These are phyloP conservation scores for Aphanoascus verrucosus DNA, from an alignment of 2,329 filamentous ascomycete genomes.

Conservation along the genomic window DNA sequence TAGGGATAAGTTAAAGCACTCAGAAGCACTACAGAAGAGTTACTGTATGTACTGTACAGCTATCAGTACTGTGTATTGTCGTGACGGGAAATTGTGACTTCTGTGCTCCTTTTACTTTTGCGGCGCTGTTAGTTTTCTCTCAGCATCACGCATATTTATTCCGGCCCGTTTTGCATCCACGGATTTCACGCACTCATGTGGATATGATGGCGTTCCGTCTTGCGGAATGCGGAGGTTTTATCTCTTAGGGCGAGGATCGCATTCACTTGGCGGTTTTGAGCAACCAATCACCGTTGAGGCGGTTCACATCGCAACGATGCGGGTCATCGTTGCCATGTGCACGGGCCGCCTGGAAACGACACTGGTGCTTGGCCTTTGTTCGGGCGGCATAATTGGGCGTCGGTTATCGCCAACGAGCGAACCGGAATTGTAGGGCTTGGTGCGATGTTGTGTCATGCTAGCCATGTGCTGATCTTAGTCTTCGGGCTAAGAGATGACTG, in stretches of 20 bases:
- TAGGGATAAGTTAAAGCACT: too few relatives aligned
- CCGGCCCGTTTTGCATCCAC: too few relatives aligned
- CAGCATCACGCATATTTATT: too few relatives aligned
- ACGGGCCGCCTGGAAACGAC: conserved; percentile 5
- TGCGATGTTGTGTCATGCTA: conserved; percentile 5
- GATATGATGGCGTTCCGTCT: too few relatives aligned
- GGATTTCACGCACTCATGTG: too few relatives aligned
- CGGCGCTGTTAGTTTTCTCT: too few relatives aligned
- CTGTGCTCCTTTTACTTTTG: too few relatives aligned
- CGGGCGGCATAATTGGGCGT: conserved; percentile 2
- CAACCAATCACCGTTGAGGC: neutral
- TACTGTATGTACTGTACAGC: too few relatives aligned
- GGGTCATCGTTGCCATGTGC: conserved; percentile 3
- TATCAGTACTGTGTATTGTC: too few relatives aligned
- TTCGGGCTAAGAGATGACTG: neutral
- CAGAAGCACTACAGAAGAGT: too few relatives aligned
- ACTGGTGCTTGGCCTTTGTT: neutral
- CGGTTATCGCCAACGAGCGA: conserved; percentile 8
- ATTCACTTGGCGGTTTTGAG: neutral
- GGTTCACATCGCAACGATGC: conserved; percentile 9
- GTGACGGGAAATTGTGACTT: too few relatives aligned
- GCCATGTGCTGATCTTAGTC: conserved; percentile 11
- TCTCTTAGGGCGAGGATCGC: conserved; percentile 5
- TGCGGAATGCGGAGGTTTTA: neutral
- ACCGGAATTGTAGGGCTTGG: conserved; percentile 11